A percentile compares a stretch with the other conserved stretches of the same genome.
These are phyloP conservation scores for Telopea speciosissima DNA, from an alignment of 177 flowering plant species.

Conservation along the genomic window DNA sequence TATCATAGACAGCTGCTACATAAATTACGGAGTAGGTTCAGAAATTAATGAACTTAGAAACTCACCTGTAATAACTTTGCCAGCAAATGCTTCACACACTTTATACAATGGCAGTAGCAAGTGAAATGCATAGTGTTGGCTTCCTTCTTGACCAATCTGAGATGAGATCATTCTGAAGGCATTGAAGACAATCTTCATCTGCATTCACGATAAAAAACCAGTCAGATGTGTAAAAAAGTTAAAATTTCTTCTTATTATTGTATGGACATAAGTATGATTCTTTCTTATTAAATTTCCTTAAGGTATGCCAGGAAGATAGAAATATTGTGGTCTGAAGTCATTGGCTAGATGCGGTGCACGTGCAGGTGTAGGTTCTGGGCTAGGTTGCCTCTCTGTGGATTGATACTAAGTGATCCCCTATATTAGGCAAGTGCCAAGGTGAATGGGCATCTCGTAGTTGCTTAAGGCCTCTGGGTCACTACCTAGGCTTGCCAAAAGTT, in stretches of 20 bases:
- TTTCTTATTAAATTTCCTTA: not conserved
- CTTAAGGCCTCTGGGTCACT: not conserved
- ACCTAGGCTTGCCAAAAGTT: not conserved
- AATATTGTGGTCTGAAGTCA: not conserved
- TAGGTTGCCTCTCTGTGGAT: too few species aligned
- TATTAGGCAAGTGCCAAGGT: not conserved
- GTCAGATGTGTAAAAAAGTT: not conserved
- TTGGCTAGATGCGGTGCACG: too few species aligned
- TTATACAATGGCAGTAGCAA: slow-evolving; percentile 74
- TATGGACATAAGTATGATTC: too few species aligned
- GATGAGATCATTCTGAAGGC: slow-evolving; percentile 37
- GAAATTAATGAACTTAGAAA: not conserved
- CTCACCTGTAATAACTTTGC: slow-evolving; percentile 69
- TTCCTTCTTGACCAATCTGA: slow-evolving; percentile 36
- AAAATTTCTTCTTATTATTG: not conserved
- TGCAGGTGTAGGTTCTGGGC: too few species aligned
- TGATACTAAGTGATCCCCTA: not conserved
- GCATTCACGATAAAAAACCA: slow-evolving; percentile 19
- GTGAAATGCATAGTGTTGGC: slow-evolving; percentile 38
- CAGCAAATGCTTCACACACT: slow-evolving; percentile 85
- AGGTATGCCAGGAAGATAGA: not conserved
- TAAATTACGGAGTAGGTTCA: not conserved
- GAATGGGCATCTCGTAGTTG: not conserved
- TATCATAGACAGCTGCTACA: not conserved
- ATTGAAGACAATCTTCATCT: slow-evolving; percentile 72